Base-by-base conservation (phyloP, 2,329 filamentous ascomycete genomes). In the Lachnum nothofagi region DNA sequence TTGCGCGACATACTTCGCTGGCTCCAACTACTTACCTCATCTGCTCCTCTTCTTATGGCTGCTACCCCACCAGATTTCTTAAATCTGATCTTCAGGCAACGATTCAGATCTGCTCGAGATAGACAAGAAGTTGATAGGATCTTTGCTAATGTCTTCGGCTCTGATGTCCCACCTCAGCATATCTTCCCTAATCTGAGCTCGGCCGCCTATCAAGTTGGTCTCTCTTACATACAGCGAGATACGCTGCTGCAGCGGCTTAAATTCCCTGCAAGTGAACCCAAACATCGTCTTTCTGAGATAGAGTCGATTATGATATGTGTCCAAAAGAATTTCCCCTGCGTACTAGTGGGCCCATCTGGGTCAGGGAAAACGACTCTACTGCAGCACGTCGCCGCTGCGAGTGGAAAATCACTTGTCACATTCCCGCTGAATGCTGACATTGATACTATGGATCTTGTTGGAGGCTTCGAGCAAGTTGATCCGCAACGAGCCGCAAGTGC, bases 381-480 rank as follows among this genome's bases (percentile, higher is more conserved):
- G 12, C 78, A 85, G 51, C 84, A 91, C 55, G 75, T 95, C 23
- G 91, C 93, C n/a, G 83, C 86, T 10, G 70, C 86, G 20, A 80
- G 81, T 35, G 93, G 93, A 20, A 85, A 85, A 47, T 75, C 82
- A 1, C 72, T 97, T 3, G 79, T 91, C 25, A 86, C 89, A 14
- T 88, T 97, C 60, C 83, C 91, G 0, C 82, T 98, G 70, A 98
- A 95, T 64, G 85, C 91, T 5, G 94, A 98, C 60, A 87, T 95
- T 38, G 93, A 98, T 66, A 91, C 91, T 1, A 95, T 95, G 83
- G 93, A 98, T 68, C 80, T 98, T 48, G 88, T 98, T 48, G 93
- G 93, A 62, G 93, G 93, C 0, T 98, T 95, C 63, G 93, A 98
- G 66, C 93, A 98, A 68, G 83, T 88, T 16, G 93, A 98, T 64